Evolutionary conservation across 192 early-diverging fungal genomes (phyloP).

Genomic region (Linnemannia elongata): DNA sequence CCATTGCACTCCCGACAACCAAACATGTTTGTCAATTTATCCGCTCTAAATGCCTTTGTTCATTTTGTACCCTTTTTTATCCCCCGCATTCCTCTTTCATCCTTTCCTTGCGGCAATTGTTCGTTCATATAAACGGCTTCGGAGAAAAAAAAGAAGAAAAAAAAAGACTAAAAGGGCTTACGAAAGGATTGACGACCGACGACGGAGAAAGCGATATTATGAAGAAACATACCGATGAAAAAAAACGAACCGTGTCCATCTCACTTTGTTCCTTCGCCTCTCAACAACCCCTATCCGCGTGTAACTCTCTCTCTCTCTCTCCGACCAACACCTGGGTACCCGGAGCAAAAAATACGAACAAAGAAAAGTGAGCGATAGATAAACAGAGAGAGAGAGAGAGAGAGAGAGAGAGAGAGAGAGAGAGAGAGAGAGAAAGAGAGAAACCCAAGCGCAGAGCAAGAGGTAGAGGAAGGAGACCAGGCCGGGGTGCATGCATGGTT

Average conservation of each 20-base stretch:
- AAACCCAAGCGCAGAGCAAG: too few relatives aligned
- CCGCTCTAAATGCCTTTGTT: background rate
- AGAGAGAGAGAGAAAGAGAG: too few relatives aligned
- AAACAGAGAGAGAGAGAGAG: too few relatives aligned
- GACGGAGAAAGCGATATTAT: background rate
- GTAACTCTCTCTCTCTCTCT: background rate
- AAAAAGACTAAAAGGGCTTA: background rate
- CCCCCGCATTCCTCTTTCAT: background rate
- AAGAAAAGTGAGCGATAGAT: background rate
- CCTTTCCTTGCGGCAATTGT: background rate
- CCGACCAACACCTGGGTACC: background rate
- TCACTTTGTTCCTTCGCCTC: background rate
- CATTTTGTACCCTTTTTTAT: conserved; percentile 1
- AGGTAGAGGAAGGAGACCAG: background rate
- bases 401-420: too few relatives aligned
- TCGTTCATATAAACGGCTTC: background rate
- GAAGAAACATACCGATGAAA: background rate
- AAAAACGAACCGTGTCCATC: background rate
- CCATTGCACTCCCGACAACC: background rate
- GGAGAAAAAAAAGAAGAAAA: conserved; percentile 4
- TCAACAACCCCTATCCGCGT: background rate
- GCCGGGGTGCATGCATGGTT: conserved; percentile 4
- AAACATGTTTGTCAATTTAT: background rate
- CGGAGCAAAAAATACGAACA: background rate
- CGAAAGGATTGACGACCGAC: background rate